Conservation (phyloP, 768 basidiomycete species). For the Polyporus arcularius region DNA sequence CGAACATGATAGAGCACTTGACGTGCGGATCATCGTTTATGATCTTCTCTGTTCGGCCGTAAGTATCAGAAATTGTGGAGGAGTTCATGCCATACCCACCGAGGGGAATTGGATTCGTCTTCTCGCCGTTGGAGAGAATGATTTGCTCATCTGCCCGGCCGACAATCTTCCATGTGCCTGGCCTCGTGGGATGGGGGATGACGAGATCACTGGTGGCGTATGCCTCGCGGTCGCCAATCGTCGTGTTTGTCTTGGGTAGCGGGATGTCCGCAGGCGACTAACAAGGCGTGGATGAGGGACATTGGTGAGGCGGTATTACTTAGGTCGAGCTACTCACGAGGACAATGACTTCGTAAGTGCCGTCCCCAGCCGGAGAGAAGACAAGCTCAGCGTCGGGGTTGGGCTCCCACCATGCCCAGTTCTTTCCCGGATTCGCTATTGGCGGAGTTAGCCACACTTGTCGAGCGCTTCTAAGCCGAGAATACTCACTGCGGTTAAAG, state of each 20-base stretch:
- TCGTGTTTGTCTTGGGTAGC: slow-evolving; percentile 5
- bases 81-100: slow-evolving; percentile 2
- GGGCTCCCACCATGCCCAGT: slow-evolving; percentile 10
- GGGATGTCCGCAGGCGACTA: slow-evolving; percentile 6
- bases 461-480: too few relatives aligned
- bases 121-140: slow-evolving; percentile 43
- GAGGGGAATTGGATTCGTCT: slow-evolving; percentile 42
- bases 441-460: neutral
- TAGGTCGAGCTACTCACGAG: neutral
- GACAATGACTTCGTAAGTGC: slow-evolving; percentile 6
- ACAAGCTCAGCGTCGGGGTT: neutral
- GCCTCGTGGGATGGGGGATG: slow-evolving; percentile 41
- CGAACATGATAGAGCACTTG: slow-evolving; percentile 39
- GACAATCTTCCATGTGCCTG: slow-evolving; percentile 38
- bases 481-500: slow-evolving; percentile 4
- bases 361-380: slow-evolving; percentile 3
- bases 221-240: slow-evolving; percentile 31
- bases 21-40: slow-evolving; percentile 38
- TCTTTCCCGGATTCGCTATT: slow-evolving; percentile 11
- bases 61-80: neutral
- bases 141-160: slow-evolving; percentile 51
- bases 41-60: slow-evolving; percentile 33
- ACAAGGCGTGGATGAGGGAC: neutral
- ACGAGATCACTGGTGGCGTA: slow-evolving; percentile 45
- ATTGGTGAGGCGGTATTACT: neutral